Base-by-base conservation (phyloP, 768 basidiomycete genomes). In the Hypholoma sublateritium region DNA sequence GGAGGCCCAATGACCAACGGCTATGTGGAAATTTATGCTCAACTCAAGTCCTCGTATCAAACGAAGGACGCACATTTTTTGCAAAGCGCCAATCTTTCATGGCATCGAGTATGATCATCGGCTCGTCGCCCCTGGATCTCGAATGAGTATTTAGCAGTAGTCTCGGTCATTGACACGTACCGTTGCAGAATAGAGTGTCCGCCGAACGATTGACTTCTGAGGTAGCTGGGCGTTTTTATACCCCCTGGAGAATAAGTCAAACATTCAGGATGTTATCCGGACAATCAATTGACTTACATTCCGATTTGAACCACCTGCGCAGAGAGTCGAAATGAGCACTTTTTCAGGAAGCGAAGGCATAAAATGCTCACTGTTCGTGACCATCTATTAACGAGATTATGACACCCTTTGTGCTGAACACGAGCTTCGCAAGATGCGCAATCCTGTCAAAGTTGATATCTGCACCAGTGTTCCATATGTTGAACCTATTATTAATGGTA, bases 371-470 rank as follows among this genome's bases (percentile, higher is more conserved):
- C 89, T 93, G 89, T 57, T 91, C 88, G 42, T 86, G 84, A 12
- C 85, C 86, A 67, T 96, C 94, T n/a, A 94, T 80, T 36, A 96
- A 74, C 7, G 88, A 84, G 19, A 98, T 90, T 21, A 85, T 70
- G 2, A 95, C 94, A 13, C 89, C 87, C 68, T 91, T 91, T 1
- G 94, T 91, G 65, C 82, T 89, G 72, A 98, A 98, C 6, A 98
- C 95, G 39, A 97, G 76, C 73, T 95, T 95, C 39, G 90, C 91
- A 24, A 98, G 81, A 69, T 96, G 93, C 14, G 88, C 91, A 61
- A 97, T 95, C 16, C 95, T 84, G 70, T 97, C 95, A 67, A 98
- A 97, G 68, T 96, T 95, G 59, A 84, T 77, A 69, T 98, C 95
- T 8, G 87, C 78, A 14, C 86, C 85, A 0, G 93, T 95, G 60